phyloP scores from a whole-genome alignment of 106 monocot species.

The Platanthera zijinensis region DNA sequence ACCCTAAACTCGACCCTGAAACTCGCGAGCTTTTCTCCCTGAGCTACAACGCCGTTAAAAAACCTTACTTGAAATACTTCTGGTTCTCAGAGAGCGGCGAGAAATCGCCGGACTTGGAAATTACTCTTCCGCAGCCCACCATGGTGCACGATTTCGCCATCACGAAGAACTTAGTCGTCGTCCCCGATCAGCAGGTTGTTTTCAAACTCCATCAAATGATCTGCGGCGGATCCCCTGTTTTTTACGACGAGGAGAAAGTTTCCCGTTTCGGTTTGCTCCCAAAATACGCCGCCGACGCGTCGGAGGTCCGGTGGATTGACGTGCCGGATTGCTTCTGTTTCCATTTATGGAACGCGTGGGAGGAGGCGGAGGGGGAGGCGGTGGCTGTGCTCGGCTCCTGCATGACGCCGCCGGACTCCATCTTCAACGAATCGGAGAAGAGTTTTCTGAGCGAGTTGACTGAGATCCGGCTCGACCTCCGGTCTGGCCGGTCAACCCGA shows the following conservation, averaged over 20 bases:
- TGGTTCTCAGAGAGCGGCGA: conserved; percentile 42
- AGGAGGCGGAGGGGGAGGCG: conserved; percentile 39
- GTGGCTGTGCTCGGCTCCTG: conserved; percentile 76
- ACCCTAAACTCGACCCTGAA: conserved; percentile 71
- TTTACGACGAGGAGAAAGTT: conserved; percentile 48
- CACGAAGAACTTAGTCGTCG: conserved; percentile 59
- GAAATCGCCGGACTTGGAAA: conserved; percentile 62
- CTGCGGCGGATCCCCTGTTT: conserved; percentile 63
- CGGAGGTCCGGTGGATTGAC: conserved; percentile 59
- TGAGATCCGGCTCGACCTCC: conserved; percentile 61
- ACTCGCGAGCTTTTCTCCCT: conserved; percentile 63
- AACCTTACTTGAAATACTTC: conserved; percentile 78
- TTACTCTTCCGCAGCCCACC: conserved; percentile 54
- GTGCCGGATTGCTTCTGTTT: conserved; percentile 96
- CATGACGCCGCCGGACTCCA: conserved; percentile 77
- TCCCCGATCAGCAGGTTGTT: conserved; percentile 63
- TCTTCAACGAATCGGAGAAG: conserved; percentile 64
- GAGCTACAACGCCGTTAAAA: conserved; percentile 63
- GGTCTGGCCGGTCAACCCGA: conserved; percentile 50
- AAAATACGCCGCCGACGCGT: conserved; percentile 41
- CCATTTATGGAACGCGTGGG: conserved; percentile 91
- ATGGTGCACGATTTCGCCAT: conserved; percentile 95
- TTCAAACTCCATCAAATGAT: conserved; percentile 70
- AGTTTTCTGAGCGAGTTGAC: conserved; percentile 40
- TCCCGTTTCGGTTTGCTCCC: conserved; percentile 64